Percentiles rank a stretch among this genome's conserved stretches.
phyloP scores from a whole-genome alignment of 1,284 basidiomycete species.

The Taiwanofungus camphoratus region DNA sequence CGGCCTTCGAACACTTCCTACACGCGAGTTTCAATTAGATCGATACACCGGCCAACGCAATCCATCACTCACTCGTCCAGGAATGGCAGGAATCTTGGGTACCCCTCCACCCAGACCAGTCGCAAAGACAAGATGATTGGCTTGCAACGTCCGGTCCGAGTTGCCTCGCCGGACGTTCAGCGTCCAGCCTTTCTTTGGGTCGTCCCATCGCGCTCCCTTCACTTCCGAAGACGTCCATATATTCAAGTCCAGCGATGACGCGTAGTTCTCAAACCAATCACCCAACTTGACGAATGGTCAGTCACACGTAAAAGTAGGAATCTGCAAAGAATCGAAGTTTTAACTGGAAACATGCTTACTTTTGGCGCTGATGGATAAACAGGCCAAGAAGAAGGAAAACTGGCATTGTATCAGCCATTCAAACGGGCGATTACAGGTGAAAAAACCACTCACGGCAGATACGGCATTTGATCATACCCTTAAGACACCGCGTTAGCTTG shows the following conservation, averaged over 20 bases:
- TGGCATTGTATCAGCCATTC: background rate
- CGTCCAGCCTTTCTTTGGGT: constrained; percentile 26
- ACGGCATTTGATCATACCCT: constrained; percentile 50
- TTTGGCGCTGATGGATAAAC: constrained; percentile 31
- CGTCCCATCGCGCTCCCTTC: constrained; percentile 23
- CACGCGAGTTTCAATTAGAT: background rate
- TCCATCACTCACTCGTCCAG: constrained; percentile 14
- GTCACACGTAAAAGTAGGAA: background rate
- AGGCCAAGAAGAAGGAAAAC: constrained; percentile 36
- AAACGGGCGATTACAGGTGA: background rate
- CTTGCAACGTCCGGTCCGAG: background rate
- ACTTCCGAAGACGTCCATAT: constrained; percentile 30
- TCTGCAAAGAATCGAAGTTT: background rate
- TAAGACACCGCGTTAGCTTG: background rate
- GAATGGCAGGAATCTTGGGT: constrained; percentile 29
- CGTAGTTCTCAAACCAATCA: constrained; percentile 38
- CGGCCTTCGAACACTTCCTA: constrained; percentile 3
- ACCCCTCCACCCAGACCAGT: constrained; percentile 32
- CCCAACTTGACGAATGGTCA: constrained; percentile 24
- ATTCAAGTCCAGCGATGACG: constrained; percentile 33
- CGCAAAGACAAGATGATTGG: constrained; percentile 25
- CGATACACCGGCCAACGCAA: background rate
- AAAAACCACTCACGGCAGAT: constrained; percentile 19
- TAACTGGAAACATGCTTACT: constrained; percentile 11
- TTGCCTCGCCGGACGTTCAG: constrained; percentile 22